Evolutionary conservation across 257 asterid genomes (phyloP).

Genomic region (Solanum pinnatisectum): DNA sequence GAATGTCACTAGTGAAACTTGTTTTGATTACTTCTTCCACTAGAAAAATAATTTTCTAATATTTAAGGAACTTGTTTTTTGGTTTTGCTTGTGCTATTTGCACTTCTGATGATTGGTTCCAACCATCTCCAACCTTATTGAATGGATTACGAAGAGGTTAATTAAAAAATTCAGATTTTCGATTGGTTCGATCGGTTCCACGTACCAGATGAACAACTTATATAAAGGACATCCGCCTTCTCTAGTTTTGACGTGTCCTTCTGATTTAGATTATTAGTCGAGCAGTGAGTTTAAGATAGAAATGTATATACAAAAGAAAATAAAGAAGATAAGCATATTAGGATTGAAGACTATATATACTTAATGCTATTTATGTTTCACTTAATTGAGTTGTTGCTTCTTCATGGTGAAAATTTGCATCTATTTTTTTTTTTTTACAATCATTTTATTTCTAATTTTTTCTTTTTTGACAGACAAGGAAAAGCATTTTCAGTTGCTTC

Average conservation of each 20-base stretch:
- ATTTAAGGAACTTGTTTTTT: not conserved
- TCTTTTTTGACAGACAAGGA: slow-evolving; percentile 47
- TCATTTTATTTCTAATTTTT: not conserved
- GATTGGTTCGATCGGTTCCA: not conserved
- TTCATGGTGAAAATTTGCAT: not conserved
- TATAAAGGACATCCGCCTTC: not conserved
- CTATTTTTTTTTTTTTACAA: not conserved
- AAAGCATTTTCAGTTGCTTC: slow-evolving; percentile 74
- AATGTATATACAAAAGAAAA: too few relatives aligned
- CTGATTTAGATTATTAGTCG: not conserved
- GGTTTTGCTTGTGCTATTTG: not conserved
- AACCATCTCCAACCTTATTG: not conserved
- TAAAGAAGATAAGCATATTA: not conserved
- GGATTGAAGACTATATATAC: not conserved
- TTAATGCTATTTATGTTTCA: not conserved
- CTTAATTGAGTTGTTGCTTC: not conserved
- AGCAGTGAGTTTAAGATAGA: not conserved
- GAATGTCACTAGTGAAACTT: not conserved
- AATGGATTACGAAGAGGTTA: not conserved
- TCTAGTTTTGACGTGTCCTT: not conserved
- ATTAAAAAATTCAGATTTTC: not conserved
- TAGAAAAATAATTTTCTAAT: not conserved
- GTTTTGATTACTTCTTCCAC: not conserved
- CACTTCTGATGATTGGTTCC: not conserved
- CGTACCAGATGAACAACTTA: not conserved